Percentiles rank a stretch among this genome's conserved stretches.
These are phyloP conservation scores for Eucalyptus sp. DNA, from an alignment of 345 rosid species.

Conservation along the genomic window DNA sequence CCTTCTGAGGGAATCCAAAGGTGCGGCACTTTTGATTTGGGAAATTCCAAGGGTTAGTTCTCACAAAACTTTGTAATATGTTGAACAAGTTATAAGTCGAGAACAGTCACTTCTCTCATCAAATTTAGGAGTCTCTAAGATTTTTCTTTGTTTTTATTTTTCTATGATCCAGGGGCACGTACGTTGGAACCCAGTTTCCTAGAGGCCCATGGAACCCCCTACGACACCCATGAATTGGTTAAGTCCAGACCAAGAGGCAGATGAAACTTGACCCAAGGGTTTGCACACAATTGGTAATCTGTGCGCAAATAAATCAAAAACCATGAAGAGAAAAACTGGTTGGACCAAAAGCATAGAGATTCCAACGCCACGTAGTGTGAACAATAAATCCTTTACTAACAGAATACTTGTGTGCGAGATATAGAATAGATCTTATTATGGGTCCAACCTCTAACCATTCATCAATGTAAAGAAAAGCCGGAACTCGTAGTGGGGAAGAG, in stretches of 20 bases:
- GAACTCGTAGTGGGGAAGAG: not conserved
- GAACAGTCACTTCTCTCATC: not conserved
- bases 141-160: not conserved
- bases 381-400: not conserved
- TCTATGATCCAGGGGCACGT: not conserved
- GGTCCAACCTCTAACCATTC: not conserved
- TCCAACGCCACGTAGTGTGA: accelerated
- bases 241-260: not conserved
- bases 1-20: not conserved
- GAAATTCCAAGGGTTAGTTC: not conserved
- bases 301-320: not conserved
- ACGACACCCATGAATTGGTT: not conserved
- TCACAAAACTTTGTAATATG: not conserved
- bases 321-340: not conserved
- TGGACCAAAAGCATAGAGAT: not conserved
- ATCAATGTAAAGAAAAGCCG: not conserved
- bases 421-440: not conserved
- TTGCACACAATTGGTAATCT: not conserved
- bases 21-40: not conserved
- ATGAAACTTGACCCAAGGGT: not conserved
- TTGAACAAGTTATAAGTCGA: not conserved
- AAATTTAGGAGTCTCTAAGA: not conserved
- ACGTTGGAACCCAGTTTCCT: not conserved
- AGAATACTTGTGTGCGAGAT: not conserved
- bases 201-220: not conserved